Evolutionary conservation across 139 green algal genomes (phyloP), one percentile per base, ranked within the genome.

Genomic region (Tetradesmus lagerheimii): DNA sequence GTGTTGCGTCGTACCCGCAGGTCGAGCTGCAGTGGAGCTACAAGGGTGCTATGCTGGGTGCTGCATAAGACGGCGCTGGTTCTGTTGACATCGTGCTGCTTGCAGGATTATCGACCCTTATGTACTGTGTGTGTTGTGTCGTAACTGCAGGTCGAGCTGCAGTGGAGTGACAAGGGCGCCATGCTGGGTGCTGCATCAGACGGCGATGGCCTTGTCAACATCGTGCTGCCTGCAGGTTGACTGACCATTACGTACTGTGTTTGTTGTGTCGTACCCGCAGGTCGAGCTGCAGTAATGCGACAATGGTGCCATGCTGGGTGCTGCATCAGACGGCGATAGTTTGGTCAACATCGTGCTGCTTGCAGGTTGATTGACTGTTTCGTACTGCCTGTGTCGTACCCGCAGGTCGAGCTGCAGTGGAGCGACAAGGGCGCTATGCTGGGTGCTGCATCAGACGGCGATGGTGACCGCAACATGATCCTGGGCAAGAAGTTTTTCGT

Each of bases 401-500:
- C n/a, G n/a, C n/a, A n/a, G n/a, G n/a, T n/a, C n/a, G n/a, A n/a
- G n/a, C n/a, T 97, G 83, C 97, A 98, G 96, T 98, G 93, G 92
- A 89, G 43, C 9, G 91, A 95, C 31, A 79, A 96, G 37, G 97
- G 94, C 6, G 96, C 97, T 43, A 91, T 93, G 74, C 97, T 99
- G 78, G 98, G 98, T 39, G 96, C 96, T 14, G 97, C 97, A 67
- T 96, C 92, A 23, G 97, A 99, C 89, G 97, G 97, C 80, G 98
- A 99, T 89, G 98, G 98, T 81, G 98, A 99, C 94, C 96, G 98
- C 91, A 99, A 99, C 97, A 99, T 99, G 98, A 97, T 99, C 91
- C 95, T 99, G 84, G 98, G 98, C 71, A 93, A 94, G 88, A 92
- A 98, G 86, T 99, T 99, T 94, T 99, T 99, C 92, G 95, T 99